These are phyloP conservation scores for Silene noctiflora DNA, from an alignment of 179 eudicot species.

Conservation along the genomic window DNA sequence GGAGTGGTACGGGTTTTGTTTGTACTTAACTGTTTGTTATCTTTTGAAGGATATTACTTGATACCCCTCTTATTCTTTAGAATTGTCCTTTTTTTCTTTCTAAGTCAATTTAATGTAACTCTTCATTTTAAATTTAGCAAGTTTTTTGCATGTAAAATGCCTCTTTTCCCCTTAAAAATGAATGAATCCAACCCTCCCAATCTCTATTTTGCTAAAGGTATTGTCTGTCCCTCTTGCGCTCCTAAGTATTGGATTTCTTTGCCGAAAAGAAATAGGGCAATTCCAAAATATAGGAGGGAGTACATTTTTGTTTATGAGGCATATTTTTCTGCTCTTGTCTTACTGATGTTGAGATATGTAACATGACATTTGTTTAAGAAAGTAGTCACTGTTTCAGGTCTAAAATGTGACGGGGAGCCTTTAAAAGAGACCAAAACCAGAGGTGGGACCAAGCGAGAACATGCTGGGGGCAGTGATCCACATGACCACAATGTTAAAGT, in stretches of 20 bases:
- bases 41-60: not conserved
- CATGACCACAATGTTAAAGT: conserved; percentile 44
- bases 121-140: not conserved
- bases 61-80: not conserved
- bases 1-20: conserved; percentile 28
- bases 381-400: conserved; percentile 31
- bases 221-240: not conserved
- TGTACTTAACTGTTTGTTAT: not conserved
- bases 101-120: not conserved
- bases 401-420: conserved; percentile 30
- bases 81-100: too few species aligned
- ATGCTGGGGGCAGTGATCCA: conserved; percentile 26
- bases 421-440: conserved; percentile 34
- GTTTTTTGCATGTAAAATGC: not conserved
- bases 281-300: not conserved
- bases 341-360: not conserved
- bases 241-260: not conserved
- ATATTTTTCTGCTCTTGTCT: conserved; percentile 10
- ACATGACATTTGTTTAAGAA: not conserved
- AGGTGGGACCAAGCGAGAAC: conserved; percentile 64
- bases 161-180: not conserved
- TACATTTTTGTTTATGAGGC: not conserved
- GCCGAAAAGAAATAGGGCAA: too few species aligned
- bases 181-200: not conserved
- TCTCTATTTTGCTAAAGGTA: not conserved